Percentiles rank a stretch among this genome's conserved stretches.
phyloP scores from a whole-genome alignment of 2,329 filamentous ascomycete species.

The Diaporthe ampelina region DNA sequence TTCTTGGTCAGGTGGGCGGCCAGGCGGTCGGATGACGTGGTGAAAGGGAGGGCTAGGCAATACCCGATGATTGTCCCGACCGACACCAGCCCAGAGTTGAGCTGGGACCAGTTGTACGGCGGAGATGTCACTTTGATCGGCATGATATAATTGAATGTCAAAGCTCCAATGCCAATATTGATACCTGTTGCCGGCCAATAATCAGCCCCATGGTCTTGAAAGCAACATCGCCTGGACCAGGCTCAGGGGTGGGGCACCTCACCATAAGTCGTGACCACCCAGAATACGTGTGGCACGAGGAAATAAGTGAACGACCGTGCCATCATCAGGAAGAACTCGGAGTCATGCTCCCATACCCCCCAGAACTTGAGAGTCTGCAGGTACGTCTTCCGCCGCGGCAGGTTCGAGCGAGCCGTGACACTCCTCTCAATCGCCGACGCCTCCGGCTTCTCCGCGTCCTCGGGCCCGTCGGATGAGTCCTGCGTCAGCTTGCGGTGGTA shows the following conservation, averaged over 20 bases:
- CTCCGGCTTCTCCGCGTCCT: conserved; percentile 38
- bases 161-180: conserved; percentile 63
- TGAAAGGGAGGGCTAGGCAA: conserved; percentile 59
- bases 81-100: conserved; percentile 61
- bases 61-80: conserved; percentile 55
- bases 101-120: conserved; percentile 62
- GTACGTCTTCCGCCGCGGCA: conserved; percentile 57
- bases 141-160: conserved; percentile 65
- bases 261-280: conserved; percentile 62
- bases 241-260: conserved; percentile 44
- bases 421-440: conserved; percentile 4
- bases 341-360: conserved; percentile 57
- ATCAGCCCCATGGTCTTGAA: conserved; percentile 27
- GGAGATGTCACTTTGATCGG: conserved; percentile 59
- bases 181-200: conserved; percentile 48
- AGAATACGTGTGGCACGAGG: conserved; percentile 62
- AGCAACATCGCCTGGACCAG: background rate
- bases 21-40: conserved; percentile 57
- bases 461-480: conserved; percentile 25
- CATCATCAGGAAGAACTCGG: conserved; percentile 61
- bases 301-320: conserved; percentile 62
- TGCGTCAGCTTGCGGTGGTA: conserved; percentile 46
- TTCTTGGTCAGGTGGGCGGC: conserved; percentile 59
- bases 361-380: conserved; percentile 58
- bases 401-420: conserved; percentile 4